Conservation (phyloP, 2,329 filamentous ascomycete genomes). For the Neoascochyta sp. region DNA sequence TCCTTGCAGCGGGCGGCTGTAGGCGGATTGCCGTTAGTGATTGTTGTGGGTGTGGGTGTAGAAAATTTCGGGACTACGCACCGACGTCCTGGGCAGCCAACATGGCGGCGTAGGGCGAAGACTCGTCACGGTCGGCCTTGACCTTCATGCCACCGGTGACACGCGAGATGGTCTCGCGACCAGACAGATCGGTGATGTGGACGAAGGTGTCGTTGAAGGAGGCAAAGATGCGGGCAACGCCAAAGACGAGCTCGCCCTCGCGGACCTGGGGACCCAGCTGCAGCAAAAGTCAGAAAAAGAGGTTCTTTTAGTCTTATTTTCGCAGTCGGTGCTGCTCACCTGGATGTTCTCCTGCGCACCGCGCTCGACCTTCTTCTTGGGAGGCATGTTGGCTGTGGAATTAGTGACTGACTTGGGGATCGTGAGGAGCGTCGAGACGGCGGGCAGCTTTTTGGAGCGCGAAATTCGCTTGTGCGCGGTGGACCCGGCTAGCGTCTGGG, state of each 20-base stretch:
- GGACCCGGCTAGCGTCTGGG: too few species aligned
- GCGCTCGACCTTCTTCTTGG: slow-evolving; percentile 78
- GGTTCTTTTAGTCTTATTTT: neutral
- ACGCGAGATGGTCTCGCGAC: slow-evolving; percentile 99
- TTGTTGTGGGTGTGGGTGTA: neutral
- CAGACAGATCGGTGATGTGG: slow-evolving; percentile 97
- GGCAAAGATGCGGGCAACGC: slow-evolving; percentile 96
- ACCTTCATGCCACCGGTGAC: slow-evolving; percentile 99
- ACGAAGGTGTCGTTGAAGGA: slow-evolving; percentile 67
- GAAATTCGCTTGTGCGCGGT: slow-evolving; percentile 16
- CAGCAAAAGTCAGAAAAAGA: slow-evolving; percentile 17
- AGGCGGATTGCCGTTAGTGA: slow-evolving; percentile 2
- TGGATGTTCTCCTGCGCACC: slow-evolving; percentile 85
- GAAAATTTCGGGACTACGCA: slow-evolving; percentile 22
- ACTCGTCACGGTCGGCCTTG: slow-evolving; percentile 94
- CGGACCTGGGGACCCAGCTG: slow-evolving; percentile 87
- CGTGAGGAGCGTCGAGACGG: slow-evolving; percentile 19
- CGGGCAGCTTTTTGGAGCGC: slow-evolving; percentile 13
- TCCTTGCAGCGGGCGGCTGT: slow-evolving; percentile 79
- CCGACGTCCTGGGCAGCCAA: slow-evolving; percentile 89
- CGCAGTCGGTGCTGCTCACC: slow-evolving; percentile 8
- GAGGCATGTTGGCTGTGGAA: slow-evolving; percentile 65
- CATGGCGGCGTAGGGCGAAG: slow-evolving; percentile 99
- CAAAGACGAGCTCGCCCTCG: slow-evolving; percentile 97
- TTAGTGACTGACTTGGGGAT: slow-evolving; percentile 30